Base-by-base conservation (phyloP, 192 early-diverging fungal genomes). In the Mycoemilia scoparia region DNA sequence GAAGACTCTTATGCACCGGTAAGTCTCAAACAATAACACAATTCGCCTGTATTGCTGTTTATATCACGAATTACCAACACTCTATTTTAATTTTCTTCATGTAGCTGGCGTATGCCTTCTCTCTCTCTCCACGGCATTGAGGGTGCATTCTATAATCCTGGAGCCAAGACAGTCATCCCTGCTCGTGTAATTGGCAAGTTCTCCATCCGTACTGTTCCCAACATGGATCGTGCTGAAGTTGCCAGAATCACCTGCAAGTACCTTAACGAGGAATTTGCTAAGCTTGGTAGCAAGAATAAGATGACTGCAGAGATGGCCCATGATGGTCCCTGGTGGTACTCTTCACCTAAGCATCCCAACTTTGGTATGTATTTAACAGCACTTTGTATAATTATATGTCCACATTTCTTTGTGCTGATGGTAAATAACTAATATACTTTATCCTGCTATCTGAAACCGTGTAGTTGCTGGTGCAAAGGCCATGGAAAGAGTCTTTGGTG, bases 161-260 rank as follows among this genome's bases (percentile, higher is more conserved):
- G 92, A 32, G 79, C 71, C 57, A 97, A 97, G 71, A 97, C 92
- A 7, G 92, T 97, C 5, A 86, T 97, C 42, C 92, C 92, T 13
- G 82, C 88, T 23, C 76, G 79, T 39, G 90, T 95, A 32, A 74
- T 74, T 41, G 92, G 92, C 46, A 97, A 97, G 73, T 97, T 97
- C 72, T 92, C 87, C 22, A 87, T 97, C 62, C 84, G 92, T 53
- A 78, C 74, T 3, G 92, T 96, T 24, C 82, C 91, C 43, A 75
- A 89, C 66, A 85, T 88, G 77, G 70, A 80, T n/a, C 84, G 81
- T 21, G 74, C 76, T 34, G 59, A 70, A 41, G 73, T 97, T 29
- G 67, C 74, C 34, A 56, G 69, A 43, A 52, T 76, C 13, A 88
- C 95, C 8, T 66, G 62, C 29, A 58, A 73, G 39, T 77, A 79